Conservation (phyloP, 371 early-diverging fungal genomes). For the Rhizopus delemar region DNA sequence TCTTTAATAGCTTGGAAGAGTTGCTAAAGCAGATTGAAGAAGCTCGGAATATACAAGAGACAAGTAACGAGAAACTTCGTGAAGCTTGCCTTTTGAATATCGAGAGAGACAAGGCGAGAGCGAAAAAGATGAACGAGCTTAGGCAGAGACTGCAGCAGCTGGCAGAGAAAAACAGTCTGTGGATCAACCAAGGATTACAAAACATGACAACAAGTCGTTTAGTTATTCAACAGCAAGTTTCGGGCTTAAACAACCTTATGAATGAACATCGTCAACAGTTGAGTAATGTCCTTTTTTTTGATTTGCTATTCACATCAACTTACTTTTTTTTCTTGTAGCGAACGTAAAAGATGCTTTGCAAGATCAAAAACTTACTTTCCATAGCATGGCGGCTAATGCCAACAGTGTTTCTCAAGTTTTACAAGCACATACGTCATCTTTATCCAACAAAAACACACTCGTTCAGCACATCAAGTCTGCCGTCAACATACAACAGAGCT, state of each 20-base stretch:
- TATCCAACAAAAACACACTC: background rate
- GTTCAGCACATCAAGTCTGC: background rate
- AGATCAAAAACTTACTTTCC: background rate
- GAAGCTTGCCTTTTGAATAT: background rate
- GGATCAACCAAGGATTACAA: background rate
- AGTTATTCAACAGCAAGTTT: background rate
- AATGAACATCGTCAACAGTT: background rate
- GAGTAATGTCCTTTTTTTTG: background rate
- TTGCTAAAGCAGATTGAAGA: background rate
- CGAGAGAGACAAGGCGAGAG: background rate
- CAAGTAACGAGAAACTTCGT: background rate
- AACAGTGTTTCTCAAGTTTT: background rate
- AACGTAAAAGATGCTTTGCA: background rate
- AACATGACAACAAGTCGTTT: background rate
- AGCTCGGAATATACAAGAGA: background rate
- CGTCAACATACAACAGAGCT: background rate
- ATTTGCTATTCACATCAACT: no score
- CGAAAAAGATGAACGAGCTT: background rate
- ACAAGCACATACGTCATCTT: background rate
- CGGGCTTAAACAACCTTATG: background rate
- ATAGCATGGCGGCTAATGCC: background rate
- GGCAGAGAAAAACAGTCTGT: background rate
- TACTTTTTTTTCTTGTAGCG: background rate
- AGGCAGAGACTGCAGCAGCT: background rate
- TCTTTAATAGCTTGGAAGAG: slow-evolving; percentile 1